Conservation (phyloP, 2,329 filamentous ascomycete genomes). For the Colletotrichum sp. region DNA sequence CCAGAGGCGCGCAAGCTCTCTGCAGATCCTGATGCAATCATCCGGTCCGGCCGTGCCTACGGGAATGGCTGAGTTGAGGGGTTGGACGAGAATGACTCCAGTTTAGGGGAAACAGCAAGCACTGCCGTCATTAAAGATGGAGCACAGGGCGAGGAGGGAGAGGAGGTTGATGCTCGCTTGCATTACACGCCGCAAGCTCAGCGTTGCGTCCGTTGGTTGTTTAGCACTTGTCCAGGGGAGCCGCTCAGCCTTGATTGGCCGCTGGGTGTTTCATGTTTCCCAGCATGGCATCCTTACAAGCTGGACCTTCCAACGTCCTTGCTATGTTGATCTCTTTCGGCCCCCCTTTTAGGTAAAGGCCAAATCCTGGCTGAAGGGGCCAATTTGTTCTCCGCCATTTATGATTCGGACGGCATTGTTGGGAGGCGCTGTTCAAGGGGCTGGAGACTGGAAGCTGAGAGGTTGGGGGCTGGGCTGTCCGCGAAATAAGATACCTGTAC, state of each 20-base stretch:
- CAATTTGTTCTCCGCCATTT: neutral
- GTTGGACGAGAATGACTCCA: neutral
- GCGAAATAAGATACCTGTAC: neutral
- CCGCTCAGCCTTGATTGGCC: constrained; percentile 8
- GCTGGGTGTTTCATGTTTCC: constrained; percentile 18
- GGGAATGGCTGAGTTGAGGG: neutral
- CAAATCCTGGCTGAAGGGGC: neutral
- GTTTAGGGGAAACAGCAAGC: neutral
- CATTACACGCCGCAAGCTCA: neutral
- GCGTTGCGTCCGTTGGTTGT: neutral
- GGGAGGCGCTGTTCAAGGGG: neutral
- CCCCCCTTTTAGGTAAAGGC: neutral
- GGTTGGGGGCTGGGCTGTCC: neutral
- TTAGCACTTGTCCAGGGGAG: constrained; percentile 1
- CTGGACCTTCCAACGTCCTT: neutral
- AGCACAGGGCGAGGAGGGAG: neutral
- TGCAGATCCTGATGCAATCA: constrained; percentile 23
- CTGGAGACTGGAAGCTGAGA: neutral
- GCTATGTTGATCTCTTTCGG: neutral
- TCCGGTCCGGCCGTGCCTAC: neutral
- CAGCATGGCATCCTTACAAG: constrained; percentile 2
- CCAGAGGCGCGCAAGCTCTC: constrained; percentile 1
- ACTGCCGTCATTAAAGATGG: constrained; percentile 8
- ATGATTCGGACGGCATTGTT: neutral
- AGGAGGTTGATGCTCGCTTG: constrained; percentile 2